Evolutionary conservation across 306 rosid genomes (phyloP).

Genomic region (Cucurbita argyrosperma): DNA sequence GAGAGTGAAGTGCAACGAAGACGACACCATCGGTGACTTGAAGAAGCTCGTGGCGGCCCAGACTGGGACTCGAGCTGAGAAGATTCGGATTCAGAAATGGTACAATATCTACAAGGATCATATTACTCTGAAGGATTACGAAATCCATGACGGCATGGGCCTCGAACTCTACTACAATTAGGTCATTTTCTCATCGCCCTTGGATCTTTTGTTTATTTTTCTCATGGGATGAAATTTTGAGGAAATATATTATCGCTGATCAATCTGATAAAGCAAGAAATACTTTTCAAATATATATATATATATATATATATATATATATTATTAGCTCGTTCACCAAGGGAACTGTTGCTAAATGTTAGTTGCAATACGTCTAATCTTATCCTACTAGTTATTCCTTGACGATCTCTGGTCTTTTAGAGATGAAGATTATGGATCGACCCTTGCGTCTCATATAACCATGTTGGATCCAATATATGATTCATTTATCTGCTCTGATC

Average conservation of each 20-base stretch:
- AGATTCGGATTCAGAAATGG: slow-evolving; percentile 79
- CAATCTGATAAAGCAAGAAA: not conserved
- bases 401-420: not conserved
- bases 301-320: not conserved
- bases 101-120: slow-evolving; percentile 77
- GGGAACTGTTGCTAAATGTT: not conserved
- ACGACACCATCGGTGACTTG: slow-evolving; percentile 82
- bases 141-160: slow-evolving; percentile 93
- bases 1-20: slow-evolving; percentile 79
- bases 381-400: not conserved
- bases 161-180: slow-evolving; percentile 88
- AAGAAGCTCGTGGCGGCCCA: slow-evolving; percentile 95
- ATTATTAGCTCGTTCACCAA: not conserved
- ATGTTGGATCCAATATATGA: not conserved
- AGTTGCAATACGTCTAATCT: not conserved
- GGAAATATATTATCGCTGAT: not conserved
- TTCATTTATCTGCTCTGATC: not conserved
- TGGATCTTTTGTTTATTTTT: not conserved
- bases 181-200: not conserved
- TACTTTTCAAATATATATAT: not conserved
- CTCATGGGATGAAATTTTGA: not conserved
- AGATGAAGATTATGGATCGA: not conserved
- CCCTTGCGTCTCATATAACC: not conserved
- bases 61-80: slow-evolving; percentile 72
- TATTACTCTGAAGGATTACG: slow-evolving; percentile 80